phyloP scores from a whole-genome alignment of 2,329 filamentous ascomycete genomes.

The Aspergillus fumigatiaffinis region DNA sequence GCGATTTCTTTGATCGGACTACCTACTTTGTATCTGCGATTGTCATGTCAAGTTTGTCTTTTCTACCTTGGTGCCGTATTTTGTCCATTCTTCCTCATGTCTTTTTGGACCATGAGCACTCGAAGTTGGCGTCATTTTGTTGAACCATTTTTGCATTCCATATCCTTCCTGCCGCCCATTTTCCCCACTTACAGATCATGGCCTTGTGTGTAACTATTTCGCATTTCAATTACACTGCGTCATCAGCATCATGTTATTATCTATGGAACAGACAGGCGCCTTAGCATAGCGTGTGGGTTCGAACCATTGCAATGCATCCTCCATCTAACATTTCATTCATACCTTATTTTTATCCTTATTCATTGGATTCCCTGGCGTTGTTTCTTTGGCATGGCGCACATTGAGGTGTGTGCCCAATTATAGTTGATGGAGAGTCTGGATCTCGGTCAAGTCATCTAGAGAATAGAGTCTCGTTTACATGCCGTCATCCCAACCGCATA shows the following conservation, averaged over 20 bases:
- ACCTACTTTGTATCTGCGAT: background rate
- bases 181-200: background rate
- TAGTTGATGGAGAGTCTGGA: no score
- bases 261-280: conserved; percentile 4
- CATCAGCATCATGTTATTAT: conserved; percentile 5
- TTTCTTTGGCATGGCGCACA: background rate
- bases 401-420: no score
- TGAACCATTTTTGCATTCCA: background rate
- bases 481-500: no score
- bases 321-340: background rate
- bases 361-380: background rate
- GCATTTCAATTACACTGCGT: conserved; percentile 4
- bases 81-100: background rate
- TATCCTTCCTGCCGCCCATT: background rate
- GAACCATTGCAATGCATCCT: background rate
- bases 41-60: background rate
- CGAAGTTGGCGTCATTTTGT: background rate
- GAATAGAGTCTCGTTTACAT: no score
- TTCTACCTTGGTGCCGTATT: background rate
- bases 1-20: background rate
- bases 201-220: conserved; percentile 7
- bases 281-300: conserved; percentile 12
- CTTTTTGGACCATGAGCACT: background rate
- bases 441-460: no score
- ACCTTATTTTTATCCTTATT: background rate